Base-by-base conservation (phyloP, 208 protist genomes). In the Crithidia thermophila region DNA sequence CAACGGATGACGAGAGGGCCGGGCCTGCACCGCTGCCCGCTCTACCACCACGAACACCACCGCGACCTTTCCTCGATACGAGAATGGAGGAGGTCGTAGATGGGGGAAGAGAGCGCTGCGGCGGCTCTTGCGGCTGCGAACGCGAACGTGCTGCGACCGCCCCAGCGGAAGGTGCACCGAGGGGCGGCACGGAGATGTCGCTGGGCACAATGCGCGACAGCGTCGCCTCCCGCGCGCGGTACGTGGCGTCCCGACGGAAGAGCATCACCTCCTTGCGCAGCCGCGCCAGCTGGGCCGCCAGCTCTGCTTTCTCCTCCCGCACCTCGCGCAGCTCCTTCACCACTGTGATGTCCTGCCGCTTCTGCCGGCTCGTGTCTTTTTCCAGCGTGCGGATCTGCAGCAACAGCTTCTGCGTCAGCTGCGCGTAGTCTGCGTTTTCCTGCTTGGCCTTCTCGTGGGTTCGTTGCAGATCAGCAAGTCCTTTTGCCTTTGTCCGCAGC, bases 371-470 rank as follows among this genome's bases (percentile, higher is more conserved):
- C 3, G 74, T 60, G 51, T 72, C 69, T 42, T 65, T 65, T 56
- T 89, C 81, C 16, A 91, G 64, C 25, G 55, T 49, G 28, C 71
- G 67, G 16, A 86, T 58, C 55, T 79, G 75, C 57, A 73, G 67
- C 39, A 77, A 47, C 9, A 91, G 72, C 55, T 60, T 72, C 67
- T 81, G 68, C 27, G 87, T 77, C 10, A 82, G 58, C 31, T 72
- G 77, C 25, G 75, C 52, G 46, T 82, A 86, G 14, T 86, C 75
- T 7, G 39, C 67, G 34, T 84, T 81, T 50, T 86, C 77, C 30
- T 70, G 37, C 43, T 55, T 72, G 2, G 59, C 25, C 13, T 67
- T 69, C 62, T 65, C 25, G 56, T 59, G 66, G 8, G 74, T 50
- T 33, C 68, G 62, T 34, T 72, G 66, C 33, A 70, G 23, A 16